Conservation (phyloP, 495 filamentous ascomycete genomes). For the Xylaria curta region DNA sequence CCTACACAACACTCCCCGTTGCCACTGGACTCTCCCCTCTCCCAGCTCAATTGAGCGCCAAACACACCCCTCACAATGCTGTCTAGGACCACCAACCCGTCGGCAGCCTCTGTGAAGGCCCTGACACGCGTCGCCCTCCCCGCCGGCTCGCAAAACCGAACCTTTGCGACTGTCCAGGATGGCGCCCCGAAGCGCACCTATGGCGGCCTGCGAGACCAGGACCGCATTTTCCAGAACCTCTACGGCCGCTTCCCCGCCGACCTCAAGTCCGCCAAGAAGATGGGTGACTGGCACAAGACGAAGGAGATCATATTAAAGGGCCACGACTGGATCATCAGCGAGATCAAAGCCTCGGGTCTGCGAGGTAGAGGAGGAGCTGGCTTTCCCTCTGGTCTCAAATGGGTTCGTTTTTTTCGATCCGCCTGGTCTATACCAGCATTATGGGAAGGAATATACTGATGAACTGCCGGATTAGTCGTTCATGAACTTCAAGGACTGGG, state of each 20-base stretch:
- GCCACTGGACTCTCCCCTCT: constrained; percentile 51
- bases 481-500: constrained; percentile 99
- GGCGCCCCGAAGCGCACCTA: constrained; percentile 71
- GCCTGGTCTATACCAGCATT: background rate
- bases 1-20: constrained; percentile 27
- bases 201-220: constrained; percentile 90
- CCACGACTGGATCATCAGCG: constrained; percentile 97
- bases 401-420: constrained; percentile 63
- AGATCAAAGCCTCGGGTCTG: constrained; percentile 94
- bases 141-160: constrained; percentile 43
- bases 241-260: constrained; percentile 91
- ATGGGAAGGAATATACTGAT: constrained; percentile 35
- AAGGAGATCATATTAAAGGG: constrained; percentile 98
- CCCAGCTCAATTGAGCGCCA: constrained; percentile 54
- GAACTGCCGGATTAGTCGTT: constrained; percentile 71
- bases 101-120: constrained; percentile 50
- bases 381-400: constrained; percentile 98
- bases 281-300: constrained; percentile 98
- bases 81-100: constrained; percentile 54
- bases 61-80: constrained; percentile 48
- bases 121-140: constrained; percentile 47
- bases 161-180: constrained; percentile 91
- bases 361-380: constrained; percentile 96
- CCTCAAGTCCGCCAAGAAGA: constrained; percentile 93
- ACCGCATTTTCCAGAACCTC: constrained; percentile 98